phyloP scores from a whole-genome alignment of 106 monocot genomes.

The Platanthera guangdongensis region DNA sequence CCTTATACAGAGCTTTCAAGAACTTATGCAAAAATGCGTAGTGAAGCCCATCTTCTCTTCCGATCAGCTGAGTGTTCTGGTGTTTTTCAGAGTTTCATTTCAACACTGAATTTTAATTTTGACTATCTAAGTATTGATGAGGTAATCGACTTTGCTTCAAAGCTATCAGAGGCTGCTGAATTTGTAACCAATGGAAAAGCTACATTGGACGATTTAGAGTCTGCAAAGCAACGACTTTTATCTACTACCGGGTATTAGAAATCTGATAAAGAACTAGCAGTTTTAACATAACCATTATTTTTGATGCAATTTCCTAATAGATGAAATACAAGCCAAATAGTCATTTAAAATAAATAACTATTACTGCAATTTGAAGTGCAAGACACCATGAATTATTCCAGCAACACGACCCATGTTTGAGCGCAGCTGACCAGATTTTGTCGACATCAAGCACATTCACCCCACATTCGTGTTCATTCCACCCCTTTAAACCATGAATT shows the following conservation, averaged over 20 bases:
- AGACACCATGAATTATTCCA: too few species aligned
- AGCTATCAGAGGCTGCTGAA: slow-evolving; percentile 31
- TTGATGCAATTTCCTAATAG: too few species aligned
- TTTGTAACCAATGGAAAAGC: slow-evolving; percentile 23
- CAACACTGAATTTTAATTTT: slow-evolving; percentile 19
- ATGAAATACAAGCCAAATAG: too few species aligned
- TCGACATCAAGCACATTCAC: slow-evolving; percentile 23
- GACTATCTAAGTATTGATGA: slow-evolving; percentile 59
- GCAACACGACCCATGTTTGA: slow-evolving; percentile 43
- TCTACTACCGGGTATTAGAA: slow-evolving; percentile 86
- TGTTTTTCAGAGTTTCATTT: slow-evolving; percentile 27
- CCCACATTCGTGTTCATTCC: slow-evolving; percentile 39
- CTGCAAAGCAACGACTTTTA: slow-evolving; percentile 61
- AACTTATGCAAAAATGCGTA: slow-evolving; percentile 85
- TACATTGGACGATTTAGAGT: slow-evolving; percentile 48
- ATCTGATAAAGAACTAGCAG: too few species aligned
- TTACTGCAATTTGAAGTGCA: too few species aligned
- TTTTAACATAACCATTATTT: too few species aligned
- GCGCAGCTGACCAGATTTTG: slow-evolving; percentile 36
- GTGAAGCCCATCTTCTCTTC: slow-evolving; percentile 54
- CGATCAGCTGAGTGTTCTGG: slow-evolving; percentile 31
- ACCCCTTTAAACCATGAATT: slow-evolving; percentile 48
- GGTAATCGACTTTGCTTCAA: slow-evolving; percentile 55
- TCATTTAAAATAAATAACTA: too few species aligned
- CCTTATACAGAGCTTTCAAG: slow-evolving; percentile 94